Evolutionary conservation across 371 early-diverging fungal genomes (phyloP).

Genomic region (Mucor ambiguus): DNA sequence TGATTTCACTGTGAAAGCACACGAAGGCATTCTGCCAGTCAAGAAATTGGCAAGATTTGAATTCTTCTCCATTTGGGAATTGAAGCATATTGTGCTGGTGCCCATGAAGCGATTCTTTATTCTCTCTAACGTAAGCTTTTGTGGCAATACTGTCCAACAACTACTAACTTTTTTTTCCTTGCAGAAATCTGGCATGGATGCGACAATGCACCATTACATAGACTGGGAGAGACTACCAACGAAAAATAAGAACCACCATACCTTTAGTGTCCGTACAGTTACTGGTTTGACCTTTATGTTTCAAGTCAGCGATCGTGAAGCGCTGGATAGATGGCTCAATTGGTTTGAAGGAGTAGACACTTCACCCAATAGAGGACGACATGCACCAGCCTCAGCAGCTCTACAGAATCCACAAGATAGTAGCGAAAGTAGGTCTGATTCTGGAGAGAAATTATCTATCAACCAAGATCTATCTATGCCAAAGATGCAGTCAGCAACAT

Average conservation of each 20-base stretch:
- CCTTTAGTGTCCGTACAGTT: slow-evolving; percentile 37
- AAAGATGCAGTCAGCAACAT: slow-evolving; percentile 9
- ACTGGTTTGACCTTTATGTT: slow-evolving; percentile 30
- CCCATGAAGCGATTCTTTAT: slow-evolving; percentile 41
- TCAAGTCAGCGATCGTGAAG: slow-evolving; percentile 41
- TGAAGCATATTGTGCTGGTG: slow-evolving; percentile 43
- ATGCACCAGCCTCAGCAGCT: background rate
- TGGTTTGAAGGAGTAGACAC: slow-evolving; percentile 35
- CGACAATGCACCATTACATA: slow-evolving; percentile 30
- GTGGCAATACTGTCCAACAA: background rate
- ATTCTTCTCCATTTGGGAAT: slow-evolving; percentile 49
- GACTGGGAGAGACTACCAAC: slow-evolving; percentile 25
- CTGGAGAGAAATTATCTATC: background rate
- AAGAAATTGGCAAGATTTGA: slow-evolving; percentile 38
- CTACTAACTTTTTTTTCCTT: background rate
- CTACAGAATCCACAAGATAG: background rate
- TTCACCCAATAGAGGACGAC: background rate
- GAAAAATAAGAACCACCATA: slow-evolving; percentile 19
- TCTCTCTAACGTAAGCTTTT: slow-evolving; percentile 36
- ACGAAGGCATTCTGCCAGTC: slow-evolving; percentile 46
- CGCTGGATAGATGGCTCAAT: slow-evolving; percentile 39
- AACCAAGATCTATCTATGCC: background rate
- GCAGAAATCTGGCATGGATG: slow-evolving; percentile 30
- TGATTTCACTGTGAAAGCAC: slow-evolving; percentile 40
- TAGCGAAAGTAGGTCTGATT: background rate